phyloP scores from a whole-genome alignment of 495 filamentous ascomycete genomes.

The Neurospora sp. region DNA sequence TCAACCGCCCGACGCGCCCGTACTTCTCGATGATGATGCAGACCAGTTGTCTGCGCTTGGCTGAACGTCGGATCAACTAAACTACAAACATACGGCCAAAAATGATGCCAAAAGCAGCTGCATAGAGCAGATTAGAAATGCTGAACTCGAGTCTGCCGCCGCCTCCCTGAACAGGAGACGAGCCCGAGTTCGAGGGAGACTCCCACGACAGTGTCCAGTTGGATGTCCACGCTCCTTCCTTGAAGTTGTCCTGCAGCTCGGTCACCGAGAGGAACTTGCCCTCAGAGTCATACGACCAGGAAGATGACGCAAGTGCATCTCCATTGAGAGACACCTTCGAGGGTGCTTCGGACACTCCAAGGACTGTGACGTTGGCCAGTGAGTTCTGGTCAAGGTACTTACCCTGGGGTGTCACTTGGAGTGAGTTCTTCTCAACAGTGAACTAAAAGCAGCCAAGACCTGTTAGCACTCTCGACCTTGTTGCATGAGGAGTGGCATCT shows the following conservation, averaged over 20 bases:
- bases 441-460: slow-evolving; percentile 31
- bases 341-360: slow-evolving; percentile 45
- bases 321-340: slow-evolving; percentile 44
- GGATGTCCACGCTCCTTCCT: slow-evolving; percentile 14
- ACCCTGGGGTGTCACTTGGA: slow-evolving; percentile 41
- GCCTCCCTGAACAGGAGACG: neutral
- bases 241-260: slow-evolving; percentile 8
- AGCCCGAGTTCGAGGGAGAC: neutral
- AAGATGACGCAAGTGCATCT: slow-evolving; percentile 21
- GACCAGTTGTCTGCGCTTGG: neutral
- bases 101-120: neutral
- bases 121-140: neutral
- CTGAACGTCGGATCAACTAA: neutral
- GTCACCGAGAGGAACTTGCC: slow-evolving; percentile 6
- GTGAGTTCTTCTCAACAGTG: slow-evolving; percentile 30
- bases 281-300: slow-evolving; percentile 39
- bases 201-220: slow-evolving; percentile 17
- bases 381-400: slow-evolving; percentile 50
- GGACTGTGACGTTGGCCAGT: slow-evolving; percentile 54
- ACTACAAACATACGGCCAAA: neutral
- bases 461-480: neutral
- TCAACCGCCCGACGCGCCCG: neutral
- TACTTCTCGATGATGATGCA: neutral
- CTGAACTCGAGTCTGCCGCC: neutral
- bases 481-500: neutral